Evolutionary conservation across 1,139 yeast species (phyloP).

Genomic region (Kazachstania sp.): DNA sequence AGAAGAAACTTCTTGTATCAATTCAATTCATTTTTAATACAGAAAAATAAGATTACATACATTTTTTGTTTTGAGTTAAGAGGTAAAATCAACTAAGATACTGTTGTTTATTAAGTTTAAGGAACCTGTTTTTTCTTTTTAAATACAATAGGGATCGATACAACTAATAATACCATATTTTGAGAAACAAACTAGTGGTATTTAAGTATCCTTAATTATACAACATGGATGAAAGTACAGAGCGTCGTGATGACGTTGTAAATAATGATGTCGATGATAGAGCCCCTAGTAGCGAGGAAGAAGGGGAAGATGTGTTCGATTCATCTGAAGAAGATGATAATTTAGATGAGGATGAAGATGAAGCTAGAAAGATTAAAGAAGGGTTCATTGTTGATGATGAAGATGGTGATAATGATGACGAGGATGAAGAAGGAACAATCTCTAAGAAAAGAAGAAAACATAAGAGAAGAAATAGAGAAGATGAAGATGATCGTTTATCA

Average conservation of each 20-base stretch:
- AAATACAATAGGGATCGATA: too few relatives aligned
- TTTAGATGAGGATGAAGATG: constrained; percentile 70
- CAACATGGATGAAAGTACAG: constrained; percentile 9
- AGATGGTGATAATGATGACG: constrained; percentile 55
- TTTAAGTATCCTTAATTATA: neutral
- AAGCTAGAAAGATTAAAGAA: constrained; percentile 65
- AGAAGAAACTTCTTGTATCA: too few relatives aligned
- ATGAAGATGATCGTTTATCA: constrained; percentile 59
- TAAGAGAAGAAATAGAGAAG: constrained; percentile 31
- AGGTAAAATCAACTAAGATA: too few relatives aligned
- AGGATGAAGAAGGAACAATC: constrained; percentile 41
- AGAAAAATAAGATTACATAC: too few relatives aligned
- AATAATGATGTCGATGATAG: constrained; percentile 24
- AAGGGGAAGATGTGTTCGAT: constrained; percentile 45
- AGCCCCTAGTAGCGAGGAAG: constrained; percentile 37
- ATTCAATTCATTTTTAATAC: too few relatives aligned
- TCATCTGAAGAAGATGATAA: constrained; percentile 74
- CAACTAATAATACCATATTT: too few relatives aligned
- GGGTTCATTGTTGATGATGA: constrained; percentile 94
- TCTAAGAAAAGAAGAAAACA: constrained; percentile 39
- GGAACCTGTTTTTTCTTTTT: too few relatives aligned
- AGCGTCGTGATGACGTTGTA: constrained; percentile 15
- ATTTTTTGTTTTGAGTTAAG: too few relatives aligned
- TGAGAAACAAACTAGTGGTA: too few relatives aligned
- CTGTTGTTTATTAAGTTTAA: too few relatives aligned